Base-by-base conservation (phyloP, 2,329 filamentous ascomycete species). In the Verticillium zaregamsianum region DNA sequence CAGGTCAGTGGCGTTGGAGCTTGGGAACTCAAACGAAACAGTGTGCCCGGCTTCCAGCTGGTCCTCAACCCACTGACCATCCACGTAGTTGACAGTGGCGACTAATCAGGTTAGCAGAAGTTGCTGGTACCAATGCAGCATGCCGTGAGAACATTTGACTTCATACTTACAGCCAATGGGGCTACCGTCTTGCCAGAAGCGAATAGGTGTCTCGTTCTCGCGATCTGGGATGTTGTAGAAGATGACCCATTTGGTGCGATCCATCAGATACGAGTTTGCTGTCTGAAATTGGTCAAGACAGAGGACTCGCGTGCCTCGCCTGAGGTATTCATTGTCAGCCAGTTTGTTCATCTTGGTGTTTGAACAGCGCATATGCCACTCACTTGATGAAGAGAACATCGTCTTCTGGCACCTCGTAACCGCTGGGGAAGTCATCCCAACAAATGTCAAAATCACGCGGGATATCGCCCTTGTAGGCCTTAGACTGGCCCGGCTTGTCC, bases 201-300 rank as follows among this genome's bases (percentile, higher is more conserved):
- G n/a, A n/a, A n/a, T 52, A 11, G 62, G 62, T 7, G 37, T 58
- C 58, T 60, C 62, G 31, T 49, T 62, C 20, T 37, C 14, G 15
- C 33, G n/a, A 25, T 40, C 32, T 9, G 45, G 31, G 14, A 54
- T 60, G 40, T 58, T 62, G 58, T 60, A 64, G 35, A 55, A 60
- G 35, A 64, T 62, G 23, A 56, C 60, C 57, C 40, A 64, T 32
- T 62, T n/a, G n/a, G n/a, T n/a, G n/a, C n/a, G n/a, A n/a, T n/a
- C n/a, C n/a, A n/a, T n/a, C n/a, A n/a, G n/a, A n/a, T n/a, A n/a
- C n/a, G n/a, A n/a, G n/a, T n/a, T n/a, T n/a, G n/a, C n/a, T n/a
- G n/a, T n/a, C n/a, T n/a, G n/a, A n/a, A n/a, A n/a, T n/a, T n/a
- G n/a, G n/a, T n/a, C n/a, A n/a, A n/a, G n/a, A n/a, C n/a, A n/a